These are phyloP conservation scores for Candida ficus DNA, from an alignment of 805 yeast species.

Conservation along the genomic window DNA sequence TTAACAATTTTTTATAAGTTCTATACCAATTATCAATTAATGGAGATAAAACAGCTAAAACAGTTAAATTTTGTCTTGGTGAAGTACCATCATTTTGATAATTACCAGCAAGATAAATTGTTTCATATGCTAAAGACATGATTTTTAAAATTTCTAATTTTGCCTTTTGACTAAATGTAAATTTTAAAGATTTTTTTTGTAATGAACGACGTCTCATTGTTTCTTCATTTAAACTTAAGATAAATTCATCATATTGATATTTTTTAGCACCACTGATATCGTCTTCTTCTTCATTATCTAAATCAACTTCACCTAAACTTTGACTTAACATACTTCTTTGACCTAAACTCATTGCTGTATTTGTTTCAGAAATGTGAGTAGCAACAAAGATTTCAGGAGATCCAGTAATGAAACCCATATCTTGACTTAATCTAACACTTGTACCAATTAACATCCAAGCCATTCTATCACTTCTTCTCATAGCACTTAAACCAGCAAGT, in stretches of 20 bases:
- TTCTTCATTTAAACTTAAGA: slow-evolving; percentile 25
- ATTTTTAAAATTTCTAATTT: slow-evolving; percentile 75
- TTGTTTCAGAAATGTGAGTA: slow-evolving; percentile 78
- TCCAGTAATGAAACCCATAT: slow-evolving; percentile 72
- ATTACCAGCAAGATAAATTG: slow-evolving; percentile 60
- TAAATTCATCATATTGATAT: slow-evolving; percentile 28
- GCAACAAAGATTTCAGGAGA: slow-evolving; percentile 75
- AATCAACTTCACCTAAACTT: slow-evolving; percentile 61
- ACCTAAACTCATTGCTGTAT: slow-evolving; percentile 76
- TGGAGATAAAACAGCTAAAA: slow-evolving; percentile 70
- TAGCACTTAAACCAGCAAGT: slow-evolving; percentile 73
- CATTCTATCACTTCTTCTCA: slow-evolving; percentile 83
- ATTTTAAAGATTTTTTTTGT: slow-evolving; percentile 35
- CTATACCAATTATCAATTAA: slow-evolving; percentile 74
- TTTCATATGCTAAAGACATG: slow-evolving; percentile 76
- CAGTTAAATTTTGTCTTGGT: slow-evolving; percentile 62
- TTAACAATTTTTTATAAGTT: slow-evolving; percentile 52
- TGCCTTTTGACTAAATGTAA: slow-evolving; percentile 65
- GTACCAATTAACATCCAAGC: slow-evolving; percentile 92
- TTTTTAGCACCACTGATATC: slow-evolving; percentile 22
- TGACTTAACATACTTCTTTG: slow-evolving; percentile 74
- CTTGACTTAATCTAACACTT: slow-evolving; percentile 82
- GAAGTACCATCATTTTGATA: slow-evolving; percentile 40
- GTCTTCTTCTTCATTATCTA: slow-evolving; percentile 37
- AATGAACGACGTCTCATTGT: slow-evolving; percentile 23